Conservation (phyloP, 23 red algal genomes). For the Cyanidium caldarium region DNA sequence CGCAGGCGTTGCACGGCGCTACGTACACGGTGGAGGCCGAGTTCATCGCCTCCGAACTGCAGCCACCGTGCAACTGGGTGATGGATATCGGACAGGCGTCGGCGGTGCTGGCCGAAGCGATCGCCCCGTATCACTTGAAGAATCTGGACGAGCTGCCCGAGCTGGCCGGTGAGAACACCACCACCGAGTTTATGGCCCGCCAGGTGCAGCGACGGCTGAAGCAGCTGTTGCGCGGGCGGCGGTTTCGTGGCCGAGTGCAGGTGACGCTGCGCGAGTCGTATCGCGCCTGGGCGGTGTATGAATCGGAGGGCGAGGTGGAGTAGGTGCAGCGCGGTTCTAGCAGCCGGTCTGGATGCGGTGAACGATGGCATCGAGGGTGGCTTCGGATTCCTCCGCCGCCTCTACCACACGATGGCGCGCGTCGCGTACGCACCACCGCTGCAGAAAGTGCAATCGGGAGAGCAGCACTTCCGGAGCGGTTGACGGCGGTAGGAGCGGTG, state of each 20-base stretch:
- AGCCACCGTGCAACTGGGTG: slow-evolving; percentile 16
- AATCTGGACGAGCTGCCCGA: neutral
- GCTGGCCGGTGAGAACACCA: slow-evolving; percentile 6
- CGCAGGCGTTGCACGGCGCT: slow-evolving; percentile 13
- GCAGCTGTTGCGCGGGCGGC: neutral
- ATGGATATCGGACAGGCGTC: slow-evolving; percentile 17
- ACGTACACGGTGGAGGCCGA: slow-evolving; percentile 22
- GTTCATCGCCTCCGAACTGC: neutral
- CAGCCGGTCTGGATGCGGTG: too few species aligned
- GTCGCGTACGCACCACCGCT: too few species aligned
- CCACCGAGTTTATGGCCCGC: slow-evolving; percentile 14
- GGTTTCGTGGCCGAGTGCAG: slow-evolving; percentile 1
- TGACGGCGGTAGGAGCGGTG: too few species aligned
- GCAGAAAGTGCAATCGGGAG: too few species aligned
- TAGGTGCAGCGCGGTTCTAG: too few species aligned
- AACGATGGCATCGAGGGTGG: too few species aligned
- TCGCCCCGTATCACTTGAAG: neutral
- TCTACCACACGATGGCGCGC: too few species aligned
- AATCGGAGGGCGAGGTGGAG: too few species aligned
- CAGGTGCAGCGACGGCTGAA: slow-evolving; percentile 1
- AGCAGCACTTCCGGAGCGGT: too few species aligned
- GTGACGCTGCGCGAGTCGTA: slow-evolving; percentile 12
- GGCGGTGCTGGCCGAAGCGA: neutral
- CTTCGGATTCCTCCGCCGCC: too few species aligned
- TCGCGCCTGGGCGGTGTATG: slow-evolving; percentile 15